Evolutionary conservation across 1,284 basidiomycete species (phyloP), one percentile per base, ranked within the genome.

Genomic region (Sphagnurus paluster): DNA sequence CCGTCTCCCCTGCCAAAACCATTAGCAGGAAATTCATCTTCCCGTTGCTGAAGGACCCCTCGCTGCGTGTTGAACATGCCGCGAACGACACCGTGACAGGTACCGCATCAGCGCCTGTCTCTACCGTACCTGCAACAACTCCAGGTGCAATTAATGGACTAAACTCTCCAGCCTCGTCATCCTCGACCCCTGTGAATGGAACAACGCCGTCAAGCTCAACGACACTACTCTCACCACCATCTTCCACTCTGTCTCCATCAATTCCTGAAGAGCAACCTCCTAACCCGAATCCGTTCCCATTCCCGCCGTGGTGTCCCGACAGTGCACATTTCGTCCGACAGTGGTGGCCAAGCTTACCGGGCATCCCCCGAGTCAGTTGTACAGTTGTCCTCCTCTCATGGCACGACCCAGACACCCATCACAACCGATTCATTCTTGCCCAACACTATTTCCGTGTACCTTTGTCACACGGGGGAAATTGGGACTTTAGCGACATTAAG

Each of bases 401-500:
- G 9, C 82, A 84, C 46, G 77, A 87, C 53, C 71, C 69, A 7
- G 62, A 68, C 2, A 79, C 78, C 9, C 79, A 81, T 46, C 70
- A 70, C 2, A 80, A 76, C 38, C 68, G 74, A 30, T 87, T 81
- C 56, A 79, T 85, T n/a, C 72, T 87, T 9, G 81, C 81, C 2
- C 84, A 87, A 54, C 85, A 87, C 61, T 87, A 87, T 61, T 87
- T 87, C 61, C 70, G 75, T 11, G 82, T 87, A 0, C 84, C 85
- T 6, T 67, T 80, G 11, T 55, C 61, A 11, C 58, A 64, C 29
- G 52, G 47, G 13, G 62, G n/a, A n/a, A n/a, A 66, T 42, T 66
- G 63, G 66, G 54, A 57, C 36, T 46, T 61, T 1, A 51, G 48
- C 14, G 46, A 39, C 26, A 47, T 52, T 13, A 17, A 42, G 9